Percentiles rank a stretch among this genome's conserved stretches.
Conservation (phyloP, 1,139 yeast genomes). For the Candida tetrigidarum region DNA sequence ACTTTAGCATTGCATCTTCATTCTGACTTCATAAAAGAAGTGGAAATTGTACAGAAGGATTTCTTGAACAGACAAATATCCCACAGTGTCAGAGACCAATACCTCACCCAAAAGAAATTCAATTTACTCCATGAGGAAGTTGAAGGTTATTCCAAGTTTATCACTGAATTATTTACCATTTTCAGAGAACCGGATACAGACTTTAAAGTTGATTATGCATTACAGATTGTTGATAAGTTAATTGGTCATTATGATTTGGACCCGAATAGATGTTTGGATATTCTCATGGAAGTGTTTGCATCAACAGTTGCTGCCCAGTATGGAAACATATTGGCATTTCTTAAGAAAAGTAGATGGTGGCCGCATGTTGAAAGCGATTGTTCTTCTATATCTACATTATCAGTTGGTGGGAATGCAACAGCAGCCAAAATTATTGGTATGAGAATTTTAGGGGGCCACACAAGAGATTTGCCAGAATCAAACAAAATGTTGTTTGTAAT, state of each 20-base stretch:
- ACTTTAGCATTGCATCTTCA: slow-evolving; percentile 42
- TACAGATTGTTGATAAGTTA: slow-evolving; percentile 56
- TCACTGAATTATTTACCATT: slow-evolving; percentile 54
- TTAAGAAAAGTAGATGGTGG: slow-evolving; percentile 69
- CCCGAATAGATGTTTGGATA: slow-evolving; percentile 70
- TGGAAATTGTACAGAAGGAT: slow-evolving; percentile 45
- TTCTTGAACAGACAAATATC: slow-evolving; percentile 43
- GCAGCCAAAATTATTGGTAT: slow-evolving; percentile 67
- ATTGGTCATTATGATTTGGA: slow-evolving; percentile 84
- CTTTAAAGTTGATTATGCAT: slow-evolving; percentile 49
- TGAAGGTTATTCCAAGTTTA: slow-evolving; percentile 78
- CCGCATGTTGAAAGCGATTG: slow-evolving; percentile 45
- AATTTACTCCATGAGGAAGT: slow-evolving; percentile 78
- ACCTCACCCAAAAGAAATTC: slow-evolving; percentile 73
- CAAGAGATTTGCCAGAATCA: slow-evolving; percentile 46
- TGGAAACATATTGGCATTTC: slow-evolving; percentile 50
- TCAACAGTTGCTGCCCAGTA: slow-evolving; percentile 49
- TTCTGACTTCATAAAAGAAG: slow-evolving; percentile 38
- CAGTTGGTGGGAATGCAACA: slow-evolving; percentile 67
- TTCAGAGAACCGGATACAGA: slow-evolving; percentile 44
- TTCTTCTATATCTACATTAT: slow-evolving; percentile 33
- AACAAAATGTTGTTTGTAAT: slow-evolving; percentile 52
- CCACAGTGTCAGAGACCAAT: slow-evolving; percentile 51
- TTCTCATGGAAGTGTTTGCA: slow-evolving; percentile 56
- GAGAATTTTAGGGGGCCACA: slow-evolving; percentile 41